Evolutionary conservation across 345 rosid species (phyloP).

Genomic region (Excoecaria agallocha): DNA sequence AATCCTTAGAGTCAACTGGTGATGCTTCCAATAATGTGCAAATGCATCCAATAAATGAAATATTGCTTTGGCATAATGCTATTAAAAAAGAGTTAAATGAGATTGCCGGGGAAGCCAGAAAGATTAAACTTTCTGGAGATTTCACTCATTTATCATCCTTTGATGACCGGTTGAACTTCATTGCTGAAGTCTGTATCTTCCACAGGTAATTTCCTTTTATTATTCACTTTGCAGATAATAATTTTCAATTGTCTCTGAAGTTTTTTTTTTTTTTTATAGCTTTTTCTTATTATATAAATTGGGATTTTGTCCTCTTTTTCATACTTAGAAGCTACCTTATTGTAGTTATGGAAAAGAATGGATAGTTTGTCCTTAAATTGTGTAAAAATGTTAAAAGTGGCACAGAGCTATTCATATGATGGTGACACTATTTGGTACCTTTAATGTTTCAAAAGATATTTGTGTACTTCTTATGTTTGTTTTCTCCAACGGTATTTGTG

Average conservation of each 20-base stretch:
- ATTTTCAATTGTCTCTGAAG: neutral
- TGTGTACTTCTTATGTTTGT: conserved; percentile 6
- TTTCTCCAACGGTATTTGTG: neutral
- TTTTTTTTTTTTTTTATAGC: neutral
- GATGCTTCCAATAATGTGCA: conserved; percentile 35
- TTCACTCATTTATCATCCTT: conserved; percentile 68
- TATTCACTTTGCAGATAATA: neutral
- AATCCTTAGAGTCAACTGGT: conserved; percentile 47
- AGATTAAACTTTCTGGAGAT: conserved; percentile 70
- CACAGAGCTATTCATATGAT: neutral
- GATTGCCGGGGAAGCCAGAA: conserved; percentile 81
- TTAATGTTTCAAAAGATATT: neutral
- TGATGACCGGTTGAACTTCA: conserved; percentile 74
- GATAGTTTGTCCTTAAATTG: neutral
- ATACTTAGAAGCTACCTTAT: neutral
- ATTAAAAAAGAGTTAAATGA: conserved; percentile 73
- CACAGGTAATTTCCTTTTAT: conserved; percentile 57
- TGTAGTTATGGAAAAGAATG: neutral
- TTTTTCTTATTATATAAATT: neutral
- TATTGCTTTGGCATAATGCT: conserved; percentile 87
- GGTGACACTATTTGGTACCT: neutral
- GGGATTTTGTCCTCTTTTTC: neutral
- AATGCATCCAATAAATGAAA: conserved; percentile 70
- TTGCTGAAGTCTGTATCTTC: conserved; percentile 89
- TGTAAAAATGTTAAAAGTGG: neutral